Conservation (phyloP, 495 filamentous ascomycete genomes). For the Penicillium pancosmium region DNA sequence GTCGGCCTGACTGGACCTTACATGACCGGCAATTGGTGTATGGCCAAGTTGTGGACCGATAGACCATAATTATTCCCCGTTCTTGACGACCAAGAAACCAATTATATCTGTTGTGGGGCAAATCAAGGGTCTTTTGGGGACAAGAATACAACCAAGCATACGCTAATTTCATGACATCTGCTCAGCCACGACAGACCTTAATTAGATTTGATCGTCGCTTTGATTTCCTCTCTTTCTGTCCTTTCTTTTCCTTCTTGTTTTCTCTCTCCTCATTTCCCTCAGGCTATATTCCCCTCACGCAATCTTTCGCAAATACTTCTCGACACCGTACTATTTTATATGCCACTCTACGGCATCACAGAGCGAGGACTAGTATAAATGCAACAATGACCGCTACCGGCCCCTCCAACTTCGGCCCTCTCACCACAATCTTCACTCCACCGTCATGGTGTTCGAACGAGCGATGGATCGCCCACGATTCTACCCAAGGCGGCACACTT, state of each 20-base stretch:
- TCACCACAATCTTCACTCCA: slow-evolving; percentile 12
- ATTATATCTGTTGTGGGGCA: not conserved
- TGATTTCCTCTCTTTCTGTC: not conserved
- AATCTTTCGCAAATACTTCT: not conserved
- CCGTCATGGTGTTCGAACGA: slow-evolving; percentile 7
- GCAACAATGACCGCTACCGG: slow-evolving; percentile 7
- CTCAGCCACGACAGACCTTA: not conserved
- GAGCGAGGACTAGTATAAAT: not conserved
- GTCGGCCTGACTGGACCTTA: not conserved
- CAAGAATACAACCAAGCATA: not conserved
- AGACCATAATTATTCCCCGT: not conserved
- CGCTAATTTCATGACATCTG: not conserved
- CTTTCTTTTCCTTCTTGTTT: not conserved
- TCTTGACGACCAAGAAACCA: not conserved
- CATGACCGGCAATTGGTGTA: not conserved
- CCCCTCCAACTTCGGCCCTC: slow-evolving; percentile 17
- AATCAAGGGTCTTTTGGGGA: not conserved
- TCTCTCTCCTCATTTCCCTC: not conserved
- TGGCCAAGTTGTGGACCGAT: not conserved
- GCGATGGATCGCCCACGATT: slow-evolving; percentile 15
- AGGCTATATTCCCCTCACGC: not conserved
- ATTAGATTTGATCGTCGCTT: not conserved
- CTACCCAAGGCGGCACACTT: not conserved
- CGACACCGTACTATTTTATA: not conserved
- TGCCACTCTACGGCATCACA: not conserved